These are phyloP conservation scores for Hypholoma fasciculare DNA, from an alignment of 768 basidiomycete genomes.

Conservation along the genomic window DNA sequence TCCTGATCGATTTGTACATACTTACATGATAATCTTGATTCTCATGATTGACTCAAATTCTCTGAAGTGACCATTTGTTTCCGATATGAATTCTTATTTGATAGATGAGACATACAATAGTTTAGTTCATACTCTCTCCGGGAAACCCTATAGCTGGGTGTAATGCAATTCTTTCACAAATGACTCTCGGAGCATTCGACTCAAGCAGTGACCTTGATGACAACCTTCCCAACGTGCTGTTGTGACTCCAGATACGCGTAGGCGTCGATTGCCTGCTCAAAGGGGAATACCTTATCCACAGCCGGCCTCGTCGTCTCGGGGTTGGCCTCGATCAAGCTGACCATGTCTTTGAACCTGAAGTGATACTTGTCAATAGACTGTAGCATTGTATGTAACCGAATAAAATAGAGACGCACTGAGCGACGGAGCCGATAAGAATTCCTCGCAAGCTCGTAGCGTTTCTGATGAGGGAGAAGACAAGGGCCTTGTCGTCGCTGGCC, in stretches of 20 bases:
- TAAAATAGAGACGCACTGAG: constrained; percentile 40
- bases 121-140: no score
- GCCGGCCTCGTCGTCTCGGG: constrained; percentile 46
- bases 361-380: background rate
- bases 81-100: background rate
- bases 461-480: constrained; percentile 33
- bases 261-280: constrained; percentile 51
- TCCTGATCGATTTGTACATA: background rate
- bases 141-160: no score
- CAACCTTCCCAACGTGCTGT: constrained; percentile 63
- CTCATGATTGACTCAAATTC: background rate
- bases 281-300: constrained; percentile 59
- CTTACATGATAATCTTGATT: no score
- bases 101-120: no score
- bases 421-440: constrained; percentile 54
- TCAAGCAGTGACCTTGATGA: constrained; percentile 41
- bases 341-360: constrained; percentile 54
- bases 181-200: background rate
- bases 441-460: constrained; percentile 48
- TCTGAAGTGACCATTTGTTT: background rate
- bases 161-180: no score
- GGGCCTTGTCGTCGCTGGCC: constrained; percentile 26
- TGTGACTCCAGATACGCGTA: constrained; percentile 55
- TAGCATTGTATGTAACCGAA: background rate
- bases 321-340: constrained; percentile 42